phyloP scores from a whole-genome alignment of 495 filamentous ascomycete genomes.

The Hyaloscypha bicolor region DNA sequence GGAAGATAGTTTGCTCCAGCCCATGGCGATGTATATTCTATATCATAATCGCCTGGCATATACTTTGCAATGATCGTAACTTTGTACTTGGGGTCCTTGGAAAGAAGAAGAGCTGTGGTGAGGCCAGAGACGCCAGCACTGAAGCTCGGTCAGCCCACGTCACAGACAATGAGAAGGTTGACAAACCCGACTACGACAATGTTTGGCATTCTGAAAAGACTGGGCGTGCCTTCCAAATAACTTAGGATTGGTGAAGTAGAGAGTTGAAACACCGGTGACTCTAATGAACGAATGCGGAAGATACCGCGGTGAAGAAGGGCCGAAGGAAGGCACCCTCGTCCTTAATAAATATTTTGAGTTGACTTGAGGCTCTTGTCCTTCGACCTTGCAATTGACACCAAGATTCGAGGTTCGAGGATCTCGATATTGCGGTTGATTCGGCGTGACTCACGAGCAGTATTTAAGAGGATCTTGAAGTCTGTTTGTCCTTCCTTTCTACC shows the following conservation, averaged over 20 bases:
- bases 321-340: background rate
- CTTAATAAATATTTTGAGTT: too few relatives aligned
- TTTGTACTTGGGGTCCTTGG: constrained; percentile 64
- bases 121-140: constrained; percentile 92
- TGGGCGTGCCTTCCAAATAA: background rate
- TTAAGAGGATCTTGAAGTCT: background rate
- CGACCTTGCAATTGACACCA: too few relatives aligned
- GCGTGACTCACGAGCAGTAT: too few relatives aligned
- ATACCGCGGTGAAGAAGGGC: too few relatives aligned
- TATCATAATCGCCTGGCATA: constrained; percentile 98
- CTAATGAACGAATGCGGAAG: background rate
- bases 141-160: constrained; percentile 16
- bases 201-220: constrained; percentile 44
- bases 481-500: background rate
- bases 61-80: constrained; percentile 91
- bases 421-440: too few relatives aligned
- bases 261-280: constrained; percentile 31
- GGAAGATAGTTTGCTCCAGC: constrained; percentile 92
- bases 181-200: constrained; percentile 69
- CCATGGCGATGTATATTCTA: constrained; percentile 95
- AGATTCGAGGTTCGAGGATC: too few relatives aligned
- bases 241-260: background rate
- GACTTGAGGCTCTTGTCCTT: too few relatives aligned
- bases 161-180: background rate
- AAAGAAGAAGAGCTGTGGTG: constrained; percentile 85